Evolutionary conservation across 257 asterid genomes (phyloP).

Genomic region (Nemophila menziesii): DNA sequence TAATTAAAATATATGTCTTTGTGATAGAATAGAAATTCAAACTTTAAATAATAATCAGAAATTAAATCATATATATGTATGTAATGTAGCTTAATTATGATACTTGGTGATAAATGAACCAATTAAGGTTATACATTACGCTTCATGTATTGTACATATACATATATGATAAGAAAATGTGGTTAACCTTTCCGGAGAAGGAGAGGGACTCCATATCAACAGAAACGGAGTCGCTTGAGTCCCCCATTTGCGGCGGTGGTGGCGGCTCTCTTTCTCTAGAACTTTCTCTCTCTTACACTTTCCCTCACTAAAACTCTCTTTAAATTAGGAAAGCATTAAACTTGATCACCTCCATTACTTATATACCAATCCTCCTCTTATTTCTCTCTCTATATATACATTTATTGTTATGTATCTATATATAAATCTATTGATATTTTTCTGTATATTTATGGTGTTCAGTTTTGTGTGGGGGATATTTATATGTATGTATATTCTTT

Average conservation of each 20-base stretch:
- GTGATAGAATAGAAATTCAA: too few relatives aligned
- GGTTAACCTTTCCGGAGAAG: conserved; percentile 70
- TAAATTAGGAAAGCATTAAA: conserved; percentile 32
- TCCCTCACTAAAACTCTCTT: conserved; percentile 13
- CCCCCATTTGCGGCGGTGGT: conserved; percentile 49
- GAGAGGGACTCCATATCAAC: conserved; percentile 73
- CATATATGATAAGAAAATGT: conserved; percentile 15
- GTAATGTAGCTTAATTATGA: background rate
- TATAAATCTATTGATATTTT: background rate
- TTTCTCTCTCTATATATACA: conserved; percentile 10
- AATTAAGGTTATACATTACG: background rate
- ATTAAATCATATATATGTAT: background rate
- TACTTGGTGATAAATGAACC: background rate
- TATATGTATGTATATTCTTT: background rate
- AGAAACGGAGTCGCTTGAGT: conserved; percentile 85
- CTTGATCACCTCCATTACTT: conserved; percentile 40
- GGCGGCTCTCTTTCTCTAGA: conserved; percentile 16
- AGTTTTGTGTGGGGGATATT: background rate
- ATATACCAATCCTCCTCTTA: conserved; percentile 31
- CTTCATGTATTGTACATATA: background rate
- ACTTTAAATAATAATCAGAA: background rate
- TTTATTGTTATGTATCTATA: conserved; percentile 4
- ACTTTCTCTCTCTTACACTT: conserved; percentile 13
- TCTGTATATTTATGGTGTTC: too few relatives aligned
- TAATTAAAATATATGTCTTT: too few relatives aligned